Base-by-base conservation (phyloP, 768 basidiomycete genomes). In the Tricholoma terreum region DNA sequence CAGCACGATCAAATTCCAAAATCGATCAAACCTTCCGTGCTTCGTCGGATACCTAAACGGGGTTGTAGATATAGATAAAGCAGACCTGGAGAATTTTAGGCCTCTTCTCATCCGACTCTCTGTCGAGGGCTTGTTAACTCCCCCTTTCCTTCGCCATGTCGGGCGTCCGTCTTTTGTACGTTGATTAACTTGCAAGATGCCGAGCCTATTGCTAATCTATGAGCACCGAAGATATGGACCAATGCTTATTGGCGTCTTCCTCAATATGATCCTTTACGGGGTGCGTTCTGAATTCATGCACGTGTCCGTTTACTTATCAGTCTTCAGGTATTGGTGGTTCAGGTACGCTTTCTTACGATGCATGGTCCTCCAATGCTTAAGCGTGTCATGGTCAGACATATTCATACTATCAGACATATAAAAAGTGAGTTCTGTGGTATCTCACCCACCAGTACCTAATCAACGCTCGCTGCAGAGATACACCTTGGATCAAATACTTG, bases 331-430 rank as follows among this genome's bases (percentile, higher is more conserved):
- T 54, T 64, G 40, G 31, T 50, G 8, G 58, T 62, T 17, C 58
- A 59, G 52, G 59, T 55, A 36, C 30, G 45, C 55, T 30, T 46
- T 21, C 34, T 31, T 8, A 12, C 14, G n/a, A n/a, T 36, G 5
- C 40, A 9, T 11, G 30, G 15, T 10, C 45, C 15, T 9, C 35
- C 15, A 11, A 6, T 15, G 9, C 34, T 10, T 51, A 45, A 8
- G 31, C 4, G 2, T 8, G 5, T 45, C 17, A 14, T 15, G 3
- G 2, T 8, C 55, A 76, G 74, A 61, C 56, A 7, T 72, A 73
- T 50, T 62, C 65, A 15, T 77, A 77, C 63, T 74, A 69, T 58
- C 71, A 69, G 58, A 63, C 65, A n/a, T 75, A 70, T 61, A 72
- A 65, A 57, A 71, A 57, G 75, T 74, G 30, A 50, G 61, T 19